A percentile compares a stretch with the other conserved stretches of the same genome.
These are phyloP conservation scores for Flaveria trinervia DNA, from an alignment of 129 eudicot species.

Conservation along the genomic window DNA sequence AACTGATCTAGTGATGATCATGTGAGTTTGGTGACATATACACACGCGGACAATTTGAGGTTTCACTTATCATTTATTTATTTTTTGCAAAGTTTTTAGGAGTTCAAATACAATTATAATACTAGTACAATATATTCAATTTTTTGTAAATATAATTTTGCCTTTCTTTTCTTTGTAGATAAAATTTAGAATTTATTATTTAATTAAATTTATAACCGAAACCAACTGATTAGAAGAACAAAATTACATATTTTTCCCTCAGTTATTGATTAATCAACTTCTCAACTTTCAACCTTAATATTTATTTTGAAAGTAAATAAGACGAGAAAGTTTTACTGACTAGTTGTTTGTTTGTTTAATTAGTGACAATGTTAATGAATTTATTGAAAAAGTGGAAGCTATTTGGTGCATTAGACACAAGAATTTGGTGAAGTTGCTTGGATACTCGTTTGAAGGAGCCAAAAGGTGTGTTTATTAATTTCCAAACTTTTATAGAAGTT, in stretches of 20 bases:
- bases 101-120: too few relatives aligned
- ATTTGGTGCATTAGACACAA: conserved; percentile 48
- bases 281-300: not conserved
- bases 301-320: not conserved
- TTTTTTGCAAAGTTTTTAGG: too few relatives aligned
- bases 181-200: not conserved
- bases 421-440: conserved; percentile 59
- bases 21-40: too few relatives aligned
- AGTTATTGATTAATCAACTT: not conserved
- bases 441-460: conserved; percentile 44
- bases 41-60: too few relatives aligned
- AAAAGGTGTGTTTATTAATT: conserved; percentile 34
- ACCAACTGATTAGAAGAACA: too few relatives aligned
- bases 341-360: not conserved
- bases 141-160: not conserved
- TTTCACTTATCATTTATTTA: too few relatives aligned
- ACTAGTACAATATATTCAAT: not conserved
- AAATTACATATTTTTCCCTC: not conserved
- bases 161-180: not conserved
- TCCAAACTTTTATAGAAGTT: not conserved
- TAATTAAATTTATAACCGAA: not conserved
- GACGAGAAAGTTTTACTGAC: not conserved
- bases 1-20: too few relatives aligned
- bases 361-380: conserved; percentile 38
- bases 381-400: conserved; percentile 43